These are phyloP conservation scores for Melaleuca alternifolia DNA, from an alignment of 345 rosid genomes.

Conservation along the genomic window DNA sequence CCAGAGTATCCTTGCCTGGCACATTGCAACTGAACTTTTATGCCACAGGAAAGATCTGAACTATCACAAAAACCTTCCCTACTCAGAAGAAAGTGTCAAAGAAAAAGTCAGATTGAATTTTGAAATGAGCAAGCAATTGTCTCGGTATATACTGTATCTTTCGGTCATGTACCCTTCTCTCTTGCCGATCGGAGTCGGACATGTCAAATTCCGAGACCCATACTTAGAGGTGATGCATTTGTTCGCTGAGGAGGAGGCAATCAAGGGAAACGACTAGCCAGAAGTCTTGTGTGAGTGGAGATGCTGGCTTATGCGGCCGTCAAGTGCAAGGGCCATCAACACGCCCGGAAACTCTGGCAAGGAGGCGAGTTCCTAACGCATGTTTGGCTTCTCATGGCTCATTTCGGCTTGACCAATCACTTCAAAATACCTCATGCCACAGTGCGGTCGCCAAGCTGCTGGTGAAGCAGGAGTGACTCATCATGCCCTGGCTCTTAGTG, in stretches of 20 bases:
- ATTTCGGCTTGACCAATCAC: no score
- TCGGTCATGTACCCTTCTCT: not conserved
- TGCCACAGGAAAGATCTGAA: not conserved
- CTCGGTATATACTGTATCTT: not conserved
- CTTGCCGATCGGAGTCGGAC: not conserved
- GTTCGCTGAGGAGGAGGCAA: no score
- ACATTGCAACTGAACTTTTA: not conserved
- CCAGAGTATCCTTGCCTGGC: not conserved
- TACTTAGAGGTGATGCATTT: not conserved
- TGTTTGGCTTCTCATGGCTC: conserved; percentile 4
- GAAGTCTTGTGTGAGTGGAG: conserved; percentile 4
- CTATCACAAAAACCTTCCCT: no score
- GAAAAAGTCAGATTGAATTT: no score
- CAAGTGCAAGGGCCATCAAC: conserved; percentile 5
- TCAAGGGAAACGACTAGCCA: no score
- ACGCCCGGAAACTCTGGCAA: not conserved
- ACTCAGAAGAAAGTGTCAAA: no score
- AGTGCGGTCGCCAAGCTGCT: accelerated
- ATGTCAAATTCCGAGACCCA: not conserved
- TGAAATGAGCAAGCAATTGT: not conserved
- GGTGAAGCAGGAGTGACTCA: accelerated
- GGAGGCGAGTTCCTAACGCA: conserved; percentile 13
- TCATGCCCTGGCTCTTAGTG: no score
- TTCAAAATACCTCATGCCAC: not conserved
- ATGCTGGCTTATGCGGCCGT: conserved; percentile 5